phyloP scores from a whole-genome alignment of 495 filamentous ascomycete genomes.

The Parathielavia hyrcaniae region DNA sequence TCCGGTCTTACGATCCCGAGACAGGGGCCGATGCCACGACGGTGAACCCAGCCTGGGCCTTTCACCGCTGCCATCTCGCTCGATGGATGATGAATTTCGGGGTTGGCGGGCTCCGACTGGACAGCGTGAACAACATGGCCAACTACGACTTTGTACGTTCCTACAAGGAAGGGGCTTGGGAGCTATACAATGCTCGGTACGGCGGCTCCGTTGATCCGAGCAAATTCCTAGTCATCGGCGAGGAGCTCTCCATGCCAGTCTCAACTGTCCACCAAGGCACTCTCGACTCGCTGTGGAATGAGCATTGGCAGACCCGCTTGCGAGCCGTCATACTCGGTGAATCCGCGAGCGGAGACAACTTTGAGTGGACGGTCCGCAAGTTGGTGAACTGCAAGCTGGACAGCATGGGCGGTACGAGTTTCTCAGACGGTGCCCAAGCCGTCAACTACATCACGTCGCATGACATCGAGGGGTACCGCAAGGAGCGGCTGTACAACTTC shows the following conservation, averaged over 20 bases:
- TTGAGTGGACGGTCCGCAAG: slow-evolving; percentile 32
- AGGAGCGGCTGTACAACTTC: slow-evolving; percentile 32
- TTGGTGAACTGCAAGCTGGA: slow-evolving; percentile 29
- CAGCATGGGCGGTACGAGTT: slow-evolving; percentile 16
- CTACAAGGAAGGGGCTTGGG: slow-evolving; percentile 29
- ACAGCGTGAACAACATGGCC: slow-evolving; percentile 33
- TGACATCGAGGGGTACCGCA: slow-evolving; percentile 28
- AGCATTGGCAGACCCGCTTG: slow-evolving; percentile 26
- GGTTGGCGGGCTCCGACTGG: slow-evolving; percentile 30
- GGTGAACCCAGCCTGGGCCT: slow-evolving; percentile 27
- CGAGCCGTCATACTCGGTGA: slow-evolving; percentile 25
- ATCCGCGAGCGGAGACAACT: slow-evolving; percentile 15
- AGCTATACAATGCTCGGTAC: slow-evolving; percentile 21
- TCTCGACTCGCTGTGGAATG: slow-evolving; percentile 32
- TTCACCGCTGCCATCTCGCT: slow-evolving; percentile 27
- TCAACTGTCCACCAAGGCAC: slow-evolving; percentile 23
- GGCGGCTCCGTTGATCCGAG: slow-evolving; percentile 11
- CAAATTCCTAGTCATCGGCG: slow-evolving; percentile 33
- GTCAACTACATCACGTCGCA: slow-evolving; percentile 35
- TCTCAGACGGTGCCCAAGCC: slow-evolving; percentile 28
- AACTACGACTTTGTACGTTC: slow-evolving; percentile 31
- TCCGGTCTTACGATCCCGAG: slow-evolving; percentile 24
- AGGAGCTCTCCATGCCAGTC: slow-evolving; percentile 29
- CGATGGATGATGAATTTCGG: slow-evolving; percentile 33
- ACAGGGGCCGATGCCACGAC: slow-evolving; percentile 10